Percentiles rank a stretch among this genome's conserved stretches.
Conservation (phyloP, 2,329 filamentous ascomycete species). For the Pseudogymnoascus sp. region DNA sequence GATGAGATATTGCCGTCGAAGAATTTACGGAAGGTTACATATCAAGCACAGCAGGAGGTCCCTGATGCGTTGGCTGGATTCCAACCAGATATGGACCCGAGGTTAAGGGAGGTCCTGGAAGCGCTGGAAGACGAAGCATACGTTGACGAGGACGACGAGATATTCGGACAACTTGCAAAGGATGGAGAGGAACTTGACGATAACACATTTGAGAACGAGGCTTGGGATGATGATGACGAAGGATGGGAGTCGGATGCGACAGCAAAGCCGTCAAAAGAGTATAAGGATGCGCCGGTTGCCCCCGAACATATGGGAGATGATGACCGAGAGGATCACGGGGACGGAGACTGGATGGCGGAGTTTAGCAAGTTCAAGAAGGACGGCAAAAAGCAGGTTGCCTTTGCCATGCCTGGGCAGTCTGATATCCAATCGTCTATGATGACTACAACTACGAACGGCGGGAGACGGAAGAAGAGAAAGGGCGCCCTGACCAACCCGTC, state of each 20-base stretch:
- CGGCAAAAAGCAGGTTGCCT: slow-evolving; percentile 43
- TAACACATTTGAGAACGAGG: slow-evolving; percentile 67
- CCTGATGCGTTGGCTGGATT: slow-evolving; percentile 90
- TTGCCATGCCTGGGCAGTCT: slow-evolving; percentile 43
- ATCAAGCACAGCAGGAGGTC: slow-evolving; percentile 87
- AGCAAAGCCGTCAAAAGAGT: slow-evolving; percentile 60
- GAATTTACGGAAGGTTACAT: slow-evolving; percentile 67
- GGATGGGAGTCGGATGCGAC: slow-evolving; percentile 96
- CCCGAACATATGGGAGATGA: slow-evolving; percentile 42
- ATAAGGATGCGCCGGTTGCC: slow-evolving; percentile 32
- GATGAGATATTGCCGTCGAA: slow-evolving; percentile 72
- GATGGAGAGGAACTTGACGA: slow-evolving; percentile 68
- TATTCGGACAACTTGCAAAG: slow-evolving; percentile 68
- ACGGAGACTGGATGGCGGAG: slow-evolving; percentile 82
- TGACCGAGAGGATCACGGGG: slow-evolving; percentile 51
- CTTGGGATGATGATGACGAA: slow-evolving; percentile 59
- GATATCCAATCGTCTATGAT: slow-evolving; percentile 63
- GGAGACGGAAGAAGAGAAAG: slow-evolving; percentile 87
- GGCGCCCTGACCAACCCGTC: slow-evolving; percentile 84
- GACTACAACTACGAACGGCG: slow-evolving; percentile 71
- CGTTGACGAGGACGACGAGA: slow-evolving; percentile 73
- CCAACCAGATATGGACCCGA: slow-evolving; percentile 95
- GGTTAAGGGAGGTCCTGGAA: slow-evolving; percentile 82
- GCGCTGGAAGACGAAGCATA: slow-evolving; percentile 93
- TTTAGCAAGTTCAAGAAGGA: slow-evolving; percentile 94